Percentiles rank a stretch among this genome's conserved stretches.
Evolutionary conservation across 768 basidiomycete genomes (phyloP).

Genomic region (Kwoniella newhampshirensis): DNA sequence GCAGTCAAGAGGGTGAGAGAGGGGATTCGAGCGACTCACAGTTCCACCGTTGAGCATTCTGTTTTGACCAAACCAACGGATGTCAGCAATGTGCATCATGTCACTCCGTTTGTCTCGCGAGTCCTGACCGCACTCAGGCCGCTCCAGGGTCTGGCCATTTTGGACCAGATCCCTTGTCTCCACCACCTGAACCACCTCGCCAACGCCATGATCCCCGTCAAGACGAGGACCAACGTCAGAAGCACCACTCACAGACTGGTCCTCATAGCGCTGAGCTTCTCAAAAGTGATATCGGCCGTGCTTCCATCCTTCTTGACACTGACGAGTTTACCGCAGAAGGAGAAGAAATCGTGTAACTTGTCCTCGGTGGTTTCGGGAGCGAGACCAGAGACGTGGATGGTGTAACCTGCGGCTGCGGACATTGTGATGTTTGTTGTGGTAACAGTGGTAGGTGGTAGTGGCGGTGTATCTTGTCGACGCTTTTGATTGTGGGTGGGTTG

Average conservation of each 20-base stretch:
- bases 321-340: slow-evolving; percentile 77
- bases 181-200: too few species aligned
- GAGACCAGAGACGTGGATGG: slow-evolving; percentile 64
- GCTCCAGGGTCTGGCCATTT: too few species aligned
- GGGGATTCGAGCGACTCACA: slow-evolving; percentile 27
- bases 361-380: slow-evolving; percentile 65
- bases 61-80: slow-evolving; percentile 48
- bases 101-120: background rate
- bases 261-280: slow-evolving; percentile 59
- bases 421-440: too few species aligned
- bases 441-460: too few species aligned
- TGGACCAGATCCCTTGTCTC: too few species aligned
- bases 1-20: background rate
- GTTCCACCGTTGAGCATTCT: slow-evolving; percentile 53
- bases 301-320: slow-evolving; percentile 52
- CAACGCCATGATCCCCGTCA: too few species aligned
- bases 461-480: too few species aligned
- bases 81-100: slow-evolving; percentile 62
- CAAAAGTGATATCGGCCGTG: slow-evolving; percentile 73
- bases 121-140: background rate
- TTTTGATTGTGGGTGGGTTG: too few species aligned
- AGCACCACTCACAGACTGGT: slow-evolving; percentile 39
- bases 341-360: slow-evolving; percentile 63
- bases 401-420: slow-evolving; percentile 30
- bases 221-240: too few species aligned